phyloP scores from a whole-genome alignment of 331 rosid species.

The Telfairia occidentalis region DNA sequence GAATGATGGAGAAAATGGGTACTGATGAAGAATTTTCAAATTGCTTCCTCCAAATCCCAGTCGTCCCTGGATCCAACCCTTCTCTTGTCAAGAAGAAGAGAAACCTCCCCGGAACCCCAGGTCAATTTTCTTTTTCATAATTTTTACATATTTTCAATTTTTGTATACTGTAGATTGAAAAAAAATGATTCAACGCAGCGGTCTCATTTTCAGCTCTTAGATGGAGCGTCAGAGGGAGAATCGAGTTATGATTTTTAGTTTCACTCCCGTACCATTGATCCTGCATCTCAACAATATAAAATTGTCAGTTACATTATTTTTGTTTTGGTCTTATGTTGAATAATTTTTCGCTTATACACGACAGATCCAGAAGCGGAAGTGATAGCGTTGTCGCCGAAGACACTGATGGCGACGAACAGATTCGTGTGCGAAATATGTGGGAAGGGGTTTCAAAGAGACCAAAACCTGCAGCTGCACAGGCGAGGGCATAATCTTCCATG shows the following conservation, averaged over 20 bases:
- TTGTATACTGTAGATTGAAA: too few species aligned
- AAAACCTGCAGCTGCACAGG: constrained; percentile 73
- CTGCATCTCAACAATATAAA: too few species aligned
- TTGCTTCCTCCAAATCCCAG: constrained; percentile 36
- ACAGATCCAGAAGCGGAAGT: constrained; percentile 88
- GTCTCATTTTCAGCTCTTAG: too few species aligned
- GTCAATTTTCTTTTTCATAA: constrained; percentile 2
- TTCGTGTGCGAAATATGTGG: constrained; percentile 78
- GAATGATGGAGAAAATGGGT: constrained; percentile 28
- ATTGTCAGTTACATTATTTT: too few species aligned
- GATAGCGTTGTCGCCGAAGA: constrained; percentile 73
- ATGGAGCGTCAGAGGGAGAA: too few species aligned
- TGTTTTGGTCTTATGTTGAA: too few species aligned
- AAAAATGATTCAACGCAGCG: too few species aligned
- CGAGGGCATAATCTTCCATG: constrained; percentile 90
- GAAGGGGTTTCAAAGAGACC: constrained; percentile 87
- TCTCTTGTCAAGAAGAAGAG: constrained; percentile 59
- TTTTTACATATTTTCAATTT: too few species aligned
- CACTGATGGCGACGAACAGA: constrained; percentile 79
- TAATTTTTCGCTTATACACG: not conserved
- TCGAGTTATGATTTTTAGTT: too few species aligned
- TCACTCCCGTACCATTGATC: too few species aligned
- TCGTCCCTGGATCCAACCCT: constrained; percentile 31
- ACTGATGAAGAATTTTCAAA: constrained; percentile 35
- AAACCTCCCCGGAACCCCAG: constrained; percentile 89